Conservation (phyloP, 257 asterid species). For the Plantago ovata region DNA sequence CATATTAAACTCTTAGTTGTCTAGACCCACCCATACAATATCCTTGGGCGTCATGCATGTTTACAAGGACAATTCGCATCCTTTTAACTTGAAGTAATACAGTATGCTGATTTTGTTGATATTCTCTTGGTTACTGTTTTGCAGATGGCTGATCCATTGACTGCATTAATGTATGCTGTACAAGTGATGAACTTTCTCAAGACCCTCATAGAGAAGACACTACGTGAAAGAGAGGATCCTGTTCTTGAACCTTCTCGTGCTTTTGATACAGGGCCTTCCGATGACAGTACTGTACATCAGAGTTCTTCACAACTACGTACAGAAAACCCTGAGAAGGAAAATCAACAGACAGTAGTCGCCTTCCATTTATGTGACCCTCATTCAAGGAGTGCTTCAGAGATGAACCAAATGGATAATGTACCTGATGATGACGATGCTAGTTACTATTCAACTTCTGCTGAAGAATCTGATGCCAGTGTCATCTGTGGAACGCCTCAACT, state of each 20-base stretch:
- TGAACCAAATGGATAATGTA: slow-evolving; percentile 29
- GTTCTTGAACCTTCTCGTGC: slow-evolving; percentile 40
- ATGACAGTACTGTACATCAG: slow-evolving; percentile 60
- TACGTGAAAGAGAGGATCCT: slow-evolving; percentile 61
- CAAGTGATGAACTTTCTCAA: slow-evolving; percentile 93
- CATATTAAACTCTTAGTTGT: not conserved
- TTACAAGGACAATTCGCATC: too few relatives aligned
- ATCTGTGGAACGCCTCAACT: slow-evolving; percentile 39
- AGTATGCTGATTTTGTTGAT: slow-evolving; percentile 4
- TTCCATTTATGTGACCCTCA: slow-evolving; percentile 37
- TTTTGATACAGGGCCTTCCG: slow-evolving; percentile 45
- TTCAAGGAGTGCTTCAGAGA: slow-evolving; percentile 38
- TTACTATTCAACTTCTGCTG: slow-evolving; percentile 44
- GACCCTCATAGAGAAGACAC: slow-evolving; percentile 76
- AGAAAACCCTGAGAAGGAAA: slow-evolving; percentile 26
- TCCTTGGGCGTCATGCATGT: not conserved
- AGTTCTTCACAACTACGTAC: slow-evolving; percentile 32
- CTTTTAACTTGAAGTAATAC: not conserved
- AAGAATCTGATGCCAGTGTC: slow-evolving; percentile 51
- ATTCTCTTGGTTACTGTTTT: slow-evolving; percentile 1
- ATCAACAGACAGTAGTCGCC: slow-evolving; percentile 28
- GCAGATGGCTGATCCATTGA: slow-evolving; percentile 91
- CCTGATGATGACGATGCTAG: slow-evolving; percentile 52
- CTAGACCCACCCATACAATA: not conserved
- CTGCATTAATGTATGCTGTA: slow-evolving; percentile 89